Base-by-base conservation (phyloP, 1,139 yeast genomes). In the Geotrichum restrictum region DNA sequence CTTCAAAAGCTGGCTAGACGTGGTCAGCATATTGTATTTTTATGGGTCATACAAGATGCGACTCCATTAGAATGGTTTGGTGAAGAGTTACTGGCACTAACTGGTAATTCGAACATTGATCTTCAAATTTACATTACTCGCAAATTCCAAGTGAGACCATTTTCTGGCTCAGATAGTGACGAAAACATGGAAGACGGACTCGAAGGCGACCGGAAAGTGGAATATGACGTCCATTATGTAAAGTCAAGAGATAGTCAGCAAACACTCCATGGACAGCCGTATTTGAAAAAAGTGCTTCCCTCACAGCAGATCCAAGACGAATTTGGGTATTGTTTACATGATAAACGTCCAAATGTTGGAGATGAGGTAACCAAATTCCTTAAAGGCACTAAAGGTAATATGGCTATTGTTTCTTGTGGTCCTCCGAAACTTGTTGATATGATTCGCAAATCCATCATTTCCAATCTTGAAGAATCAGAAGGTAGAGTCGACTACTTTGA, bases 31-130 rank as follows among this genome's bases (percentile, higher is more conserved):
- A 58, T 79, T 34, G 71, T 71, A 48, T 68, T 82, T 52, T 54
- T 72, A 14, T 82, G 86, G 87, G 73, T 77, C 3, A 68, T 78
- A 2, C 72, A 78, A 54, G 79, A 78, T 42, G 69, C 70, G 38
- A 64, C 68, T 13, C 68, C 79, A 0, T 59, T 80, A 34, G 62
- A 65, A 16, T 80, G 82, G 81, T 79, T 81, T 64, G 54, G 54
- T 3, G 51, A 60, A 8, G 66, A 63, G 58, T 55, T 37, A 32
- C 45, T n/a, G 19, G 53, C 29, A 19, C 51, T 43, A 32, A 53
- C 33, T n/a, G 33, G 39, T 24, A 44, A 48, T 1, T 32, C 42
- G 7, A 42, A 46, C n/a, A 39, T 56, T 29, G 53, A 48, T 4
- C 44, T 59, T 10, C 54, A 51, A 39, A 48, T 57, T n/a, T 57